phyloP scores from a whole-genome alignment of 345 rosid species.

The Gossypium longicalyx region DNA sequence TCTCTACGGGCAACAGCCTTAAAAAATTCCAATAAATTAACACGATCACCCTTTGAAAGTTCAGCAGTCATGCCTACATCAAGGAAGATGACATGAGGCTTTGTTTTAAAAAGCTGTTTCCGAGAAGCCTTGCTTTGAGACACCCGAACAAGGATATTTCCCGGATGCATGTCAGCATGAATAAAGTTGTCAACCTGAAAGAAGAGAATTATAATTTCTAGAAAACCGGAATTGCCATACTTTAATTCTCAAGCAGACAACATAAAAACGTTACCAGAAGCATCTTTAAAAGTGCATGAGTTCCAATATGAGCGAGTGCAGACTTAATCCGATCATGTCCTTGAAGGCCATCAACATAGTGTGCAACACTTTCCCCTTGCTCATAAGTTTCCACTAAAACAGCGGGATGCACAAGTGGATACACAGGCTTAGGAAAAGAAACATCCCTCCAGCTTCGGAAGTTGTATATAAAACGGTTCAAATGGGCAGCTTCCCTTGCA shows the following conservation, averaged over 20 bases:
- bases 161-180: constrained; percentile 99
- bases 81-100: constrained; percentile 93
- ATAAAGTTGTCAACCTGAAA: constrained; percentile 95
- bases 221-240: not conserved
- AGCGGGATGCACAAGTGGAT: constrained; percentile 94
- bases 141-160: constrained; percentile 87
- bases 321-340: constrained; percentile 64
- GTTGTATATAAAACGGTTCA: constrained; percentile 87
- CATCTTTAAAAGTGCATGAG: constrained; percentile 97
- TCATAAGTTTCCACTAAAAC: constrained; percentile 93
- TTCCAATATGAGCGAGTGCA: constrained; percentile 90
- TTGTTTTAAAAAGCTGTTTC: constrained; percentile 62
- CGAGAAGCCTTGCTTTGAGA: constrained; percentile 49
- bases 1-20: constrained; percentile 91
- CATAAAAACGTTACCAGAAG: constrained; percentile 29
- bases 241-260: not conserved
- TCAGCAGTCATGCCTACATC: constrained; percentile 99
- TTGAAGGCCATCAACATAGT: constrained; percentile 71
- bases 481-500: constrained; percentile 97
- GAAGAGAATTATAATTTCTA: constrained; percentile 12
- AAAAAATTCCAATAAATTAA: constrained; percentile 80
- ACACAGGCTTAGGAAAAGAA: constrained; percentile 94
- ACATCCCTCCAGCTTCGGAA: constrained; percentile 92
- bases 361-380: constrained; percentile 87
- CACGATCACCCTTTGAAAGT: constrained; percentile 72